Evolutionary conservation across 345 rosid genomes (phyloP).

Genomic region (Cardamine resedifolia): DNA sequence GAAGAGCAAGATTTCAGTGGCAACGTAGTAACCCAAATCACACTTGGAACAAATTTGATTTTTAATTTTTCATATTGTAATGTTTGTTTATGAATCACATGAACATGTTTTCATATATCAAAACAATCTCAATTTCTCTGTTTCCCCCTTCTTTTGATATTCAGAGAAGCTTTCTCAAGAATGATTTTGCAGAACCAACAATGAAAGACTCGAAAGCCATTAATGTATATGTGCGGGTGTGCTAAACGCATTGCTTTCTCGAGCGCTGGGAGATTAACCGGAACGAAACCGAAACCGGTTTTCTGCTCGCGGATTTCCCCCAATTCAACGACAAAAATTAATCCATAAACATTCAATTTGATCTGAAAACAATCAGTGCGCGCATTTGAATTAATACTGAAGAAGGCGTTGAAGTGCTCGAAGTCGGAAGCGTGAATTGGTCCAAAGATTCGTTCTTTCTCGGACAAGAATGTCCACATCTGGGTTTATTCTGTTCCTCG

Average conservation of each 20-base stretch:
- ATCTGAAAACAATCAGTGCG: background rate
- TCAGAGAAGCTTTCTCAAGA: background rate
- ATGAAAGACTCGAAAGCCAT: background rate
- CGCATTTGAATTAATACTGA: background rate
- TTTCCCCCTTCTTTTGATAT: background rate
- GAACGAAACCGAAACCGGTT: background rate
- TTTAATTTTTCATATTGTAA: background rate
- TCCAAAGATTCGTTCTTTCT: constrained; percentile 25
- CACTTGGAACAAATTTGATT: background rate
- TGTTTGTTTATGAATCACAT: background rate
- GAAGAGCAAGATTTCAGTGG: constrained; percentile 50
- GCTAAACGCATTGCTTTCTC: background rate
- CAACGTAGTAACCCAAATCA: constrained; percentile 3
- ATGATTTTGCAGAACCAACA: background rate
- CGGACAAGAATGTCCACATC: constrained; percentile 47
- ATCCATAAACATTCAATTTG: background rate
- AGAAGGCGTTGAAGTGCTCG: constrained; percentile 5
- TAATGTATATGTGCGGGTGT: background rate
- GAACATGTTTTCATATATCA: constrained; percentile 5
- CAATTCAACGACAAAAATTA: background rate
- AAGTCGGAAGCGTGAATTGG: constrained; percentile 21
- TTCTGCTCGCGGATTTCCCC: background rate
- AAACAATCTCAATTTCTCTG: background rate
- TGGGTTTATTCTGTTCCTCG: constrained; percentile 30
- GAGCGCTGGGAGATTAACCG: background rate